These are phyloP conservation scores for Ophiostoma quercus DNA, from an alignment of 2,329 filamentous ascomycete species.

Conservation along the genomic window DNA sequence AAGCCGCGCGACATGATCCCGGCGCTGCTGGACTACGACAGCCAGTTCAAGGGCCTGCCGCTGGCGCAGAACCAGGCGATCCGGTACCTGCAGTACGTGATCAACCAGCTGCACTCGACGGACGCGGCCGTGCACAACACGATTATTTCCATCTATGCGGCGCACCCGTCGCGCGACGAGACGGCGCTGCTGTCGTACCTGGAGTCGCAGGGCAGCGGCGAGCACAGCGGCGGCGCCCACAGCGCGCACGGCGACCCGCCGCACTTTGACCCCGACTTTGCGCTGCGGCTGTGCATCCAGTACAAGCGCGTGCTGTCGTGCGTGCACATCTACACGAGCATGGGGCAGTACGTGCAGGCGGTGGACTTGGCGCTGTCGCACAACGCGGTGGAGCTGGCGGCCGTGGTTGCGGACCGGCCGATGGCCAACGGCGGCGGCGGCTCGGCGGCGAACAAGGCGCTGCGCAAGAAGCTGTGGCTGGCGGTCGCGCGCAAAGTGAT, in stretches of 20 bases:
- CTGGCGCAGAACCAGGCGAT: constrained; percentile 81
- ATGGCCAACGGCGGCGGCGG: constrained; percentile 40
- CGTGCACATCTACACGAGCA: constrained; percentile 94
- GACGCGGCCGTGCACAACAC: constrained; percentile 94
- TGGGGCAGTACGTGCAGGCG: constrained; percentile 90
- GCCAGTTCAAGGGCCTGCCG: constrained; percentile 58
- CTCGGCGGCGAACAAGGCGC: constrained; percentile 53
- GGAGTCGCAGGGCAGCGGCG: constrained; percentile 77
- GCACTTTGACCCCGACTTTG: constrained; percentile 91
- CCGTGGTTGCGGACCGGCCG: constrained; percentile 80
- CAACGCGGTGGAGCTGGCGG: constrained; percentile 81
- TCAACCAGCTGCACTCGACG: constrained; percentile 75
- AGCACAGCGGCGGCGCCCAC: background rate
- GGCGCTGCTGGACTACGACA: constrained; percentile 89
- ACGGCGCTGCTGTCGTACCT: constrained; percentile 81
- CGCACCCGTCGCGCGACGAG: constrained; percentile 76
- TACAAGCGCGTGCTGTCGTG: constrained; percentile 89
- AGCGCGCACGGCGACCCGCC: constrained; percentile 38
- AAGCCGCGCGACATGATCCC: constrained; percentile 86
- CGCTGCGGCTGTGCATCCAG: constrained; percentile 89
- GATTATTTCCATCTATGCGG: constrained; percentile 90
- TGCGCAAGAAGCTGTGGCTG: constrained; percentile 93
- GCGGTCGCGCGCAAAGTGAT: constrained; percentile 94
- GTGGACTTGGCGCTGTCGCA: constrained; percentile 90
- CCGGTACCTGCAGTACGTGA: constrained; percentile 86